Conservation (phyloP, 202 grass and related monocot genomes). For the Cymbopogon flexuosus region DNA sequence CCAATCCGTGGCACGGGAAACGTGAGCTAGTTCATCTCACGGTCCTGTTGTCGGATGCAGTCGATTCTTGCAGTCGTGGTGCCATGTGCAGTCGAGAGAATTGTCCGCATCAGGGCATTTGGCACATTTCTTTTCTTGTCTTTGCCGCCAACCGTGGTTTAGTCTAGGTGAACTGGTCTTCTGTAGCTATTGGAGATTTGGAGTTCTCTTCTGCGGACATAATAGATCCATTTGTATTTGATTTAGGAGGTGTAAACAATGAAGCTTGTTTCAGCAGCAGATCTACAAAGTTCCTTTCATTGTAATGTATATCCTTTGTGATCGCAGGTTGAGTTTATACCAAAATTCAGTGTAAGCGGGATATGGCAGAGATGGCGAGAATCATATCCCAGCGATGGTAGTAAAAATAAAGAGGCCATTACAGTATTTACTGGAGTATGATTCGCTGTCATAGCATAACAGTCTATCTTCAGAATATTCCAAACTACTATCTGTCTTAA, state of each 20-base stretch:
- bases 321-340: conserved; percentile 84
- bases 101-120: background rate
- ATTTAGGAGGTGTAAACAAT: conserved; percentile 1
- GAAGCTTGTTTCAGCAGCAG: conserved; percentile 10
- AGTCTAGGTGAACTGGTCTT: conserved; percentile 21
- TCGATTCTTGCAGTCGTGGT: background rate
- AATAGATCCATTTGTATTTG: conserved; percentile 5
- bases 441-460: conserved; percentile 3
- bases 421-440: conserved; percentile 93
- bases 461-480: background rate
- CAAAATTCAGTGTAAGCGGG: conserved; percentile 87
- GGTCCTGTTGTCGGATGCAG: background rate
- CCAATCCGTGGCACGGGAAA: background rate
- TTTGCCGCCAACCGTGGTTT: background rate
- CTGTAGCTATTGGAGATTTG: background rate
- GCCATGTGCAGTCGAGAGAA: background rate
- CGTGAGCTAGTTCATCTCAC: background rate
- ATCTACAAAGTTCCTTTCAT: conserved; percentile 10
- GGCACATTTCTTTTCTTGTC: background rate
- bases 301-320: conserved; percentile 26
- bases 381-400: conserved; percentile 62
- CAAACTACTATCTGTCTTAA: background rate
- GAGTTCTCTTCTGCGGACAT: conserved; percentile 24
- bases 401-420: conserved; percentile 57
- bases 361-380: conserved; percentile 94